Evolutionary conservation across 2,329 filamentous ascomycete genomes (phyloP).

Genomic region (Cylindrodendrum hubeiense): DNA sequence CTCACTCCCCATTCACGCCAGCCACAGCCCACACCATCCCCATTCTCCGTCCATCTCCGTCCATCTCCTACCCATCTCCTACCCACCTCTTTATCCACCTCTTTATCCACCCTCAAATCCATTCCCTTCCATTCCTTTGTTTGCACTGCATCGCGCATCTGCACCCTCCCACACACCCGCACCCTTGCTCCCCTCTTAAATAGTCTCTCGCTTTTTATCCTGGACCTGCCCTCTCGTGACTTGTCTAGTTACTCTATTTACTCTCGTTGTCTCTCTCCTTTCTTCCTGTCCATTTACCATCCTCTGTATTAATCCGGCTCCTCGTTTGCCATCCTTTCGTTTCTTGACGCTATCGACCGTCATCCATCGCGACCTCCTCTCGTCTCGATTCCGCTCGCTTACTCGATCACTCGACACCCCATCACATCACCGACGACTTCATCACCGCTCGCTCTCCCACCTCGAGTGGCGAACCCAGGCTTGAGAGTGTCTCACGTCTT

Average conservation of each 20-base stretch:
- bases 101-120: constrained; percentile 9
- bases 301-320: constrained; percentile 11
- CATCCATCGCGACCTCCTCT: constrained; percentile 6
- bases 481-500: not conserved
- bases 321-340: constrained; percentile 15
- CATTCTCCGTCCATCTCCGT: not conserved
- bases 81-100: not conserved
- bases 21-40: not conserved
- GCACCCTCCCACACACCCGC: constrained; percentile 5
- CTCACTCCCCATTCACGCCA: not conserved
- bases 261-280: constrained; percentile 10
- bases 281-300: constrained; percentile 4
- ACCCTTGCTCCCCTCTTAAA: constrained; percentile 28
- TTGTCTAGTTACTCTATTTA: constrained; percentile 26
- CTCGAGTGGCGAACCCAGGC: constrained; percentile 8
- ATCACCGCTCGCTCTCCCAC: not conserved
- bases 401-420: constrained; percentile 7
- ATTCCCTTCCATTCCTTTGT: constrained; percentile 25
- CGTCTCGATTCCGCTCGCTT: constrained; percentile 18
- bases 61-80: not conserved
- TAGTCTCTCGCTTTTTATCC: constrained; percentile 28
- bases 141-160: not conserved
- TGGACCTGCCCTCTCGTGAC: constrained; percentile 30
- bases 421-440: not conserved
- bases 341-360: constrained; percentile 17